Conservation (phyloP, 108 stramenopile species). For the Cyclotella sp. region DNA sequence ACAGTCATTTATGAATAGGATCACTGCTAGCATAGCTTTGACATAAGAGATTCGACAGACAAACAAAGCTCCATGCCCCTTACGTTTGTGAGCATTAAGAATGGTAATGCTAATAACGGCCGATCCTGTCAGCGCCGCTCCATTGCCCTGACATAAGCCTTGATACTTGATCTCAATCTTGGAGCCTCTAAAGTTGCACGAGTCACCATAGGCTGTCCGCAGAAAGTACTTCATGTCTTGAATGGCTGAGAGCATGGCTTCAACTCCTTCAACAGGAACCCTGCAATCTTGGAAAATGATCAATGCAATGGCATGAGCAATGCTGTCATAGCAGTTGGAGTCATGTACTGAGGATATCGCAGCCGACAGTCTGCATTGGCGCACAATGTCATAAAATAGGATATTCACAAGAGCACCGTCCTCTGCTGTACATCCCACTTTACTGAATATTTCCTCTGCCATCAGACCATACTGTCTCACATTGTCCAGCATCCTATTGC, state of each 20-base stretch:
- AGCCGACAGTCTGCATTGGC: conserved; percentile 1
- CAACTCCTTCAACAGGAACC: conserved; percentile 1
- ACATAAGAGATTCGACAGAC: not conserved
- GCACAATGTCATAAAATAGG: not conserved
- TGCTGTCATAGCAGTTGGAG: conserved; percentile 25
- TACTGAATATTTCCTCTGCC: conserved; percentile 31
- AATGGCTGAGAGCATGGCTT: conserved; percentile 6
- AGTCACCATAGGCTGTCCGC: conserved; percentile 10
- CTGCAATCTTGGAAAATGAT: conserved; percentile 15
- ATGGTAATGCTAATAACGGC: conserved; percentile 21
- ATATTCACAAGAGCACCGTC: conserved; percentile 15
- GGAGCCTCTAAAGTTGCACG: not conserved
- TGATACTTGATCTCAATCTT: conserved; percentile 15
- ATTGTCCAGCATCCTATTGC: conserved; percentile 23
- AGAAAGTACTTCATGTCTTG: conserved; percentile 26
- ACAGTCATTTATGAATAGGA: conserved; percentile 4
- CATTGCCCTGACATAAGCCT: conserved; percentile 22
- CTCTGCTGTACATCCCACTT: conserved; percentile 12
- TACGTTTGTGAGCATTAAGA: conserved; percentile 6
- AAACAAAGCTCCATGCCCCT: conserved; percentile 13
- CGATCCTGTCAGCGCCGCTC: not conserved
- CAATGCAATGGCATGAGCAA: conserved; percentile 19
- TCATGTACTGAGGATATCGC: conserved; percentile 17
- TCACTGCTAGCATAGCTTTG: not conserved
- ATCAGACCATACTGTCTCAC: conserved; percentile 9